A percentile compares a stretch with the other conserved stretches of the same genome.
Conservation (phyloP, 2,329 filamentous ascomycete genomes). For the Cladosporium oxysporum region DNA sequence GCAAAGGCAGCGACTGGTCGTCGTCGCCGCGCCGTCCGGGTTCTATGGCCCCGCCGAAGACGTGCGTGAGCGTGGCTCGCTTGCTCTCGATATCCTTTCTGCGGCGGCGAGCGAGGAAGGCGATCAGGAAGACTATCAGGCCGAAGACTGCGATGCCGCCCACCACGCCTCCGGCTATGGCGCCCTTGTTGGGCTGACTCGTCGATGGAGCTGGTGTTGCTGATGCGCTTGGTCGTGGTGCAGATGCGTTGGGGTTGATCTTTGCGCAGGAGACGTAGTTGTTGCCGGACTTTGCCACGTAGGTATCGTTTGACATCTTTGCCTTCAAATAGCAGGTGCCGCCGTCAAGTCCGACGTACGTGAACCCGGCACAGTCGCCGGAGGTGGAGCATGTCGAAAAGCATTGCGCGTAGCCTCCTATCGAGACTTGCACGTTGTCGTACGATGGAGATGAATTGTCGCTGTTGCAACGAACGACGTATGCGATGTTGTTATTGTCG, state of each 20-base stretch:
- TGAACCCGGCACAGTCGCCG: slow-evolving; percentile 32
- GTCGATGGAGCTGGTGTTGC: background rate
- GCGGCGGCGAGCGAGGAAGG: slow-evolving; percentile 23
- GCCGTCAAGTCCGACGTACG: slow-evolving; percentile 29
- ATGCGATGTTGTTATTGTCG: slow-evolving; percentile 30
- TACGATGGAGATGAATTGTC: slow-evolving; percentile 31
- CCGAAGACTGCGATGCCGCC: slow-evolving; percentile 25
- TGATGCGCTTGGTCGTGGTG: slow-evolving; percentile 4
- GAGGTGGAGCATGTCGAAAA: slow-evolving; percentile 33
- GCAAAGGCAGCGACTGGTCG: slow-evolving; percentile 20
- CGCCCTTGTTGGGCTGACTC: slow-evolving; percentile 19
- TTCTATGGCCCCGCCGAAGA: slow-evolving; percentile 24
- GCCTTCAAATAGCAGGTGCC: slow-evolving; percentile 35
- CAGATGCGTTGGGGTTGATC: slow-evolving; percentile 25
- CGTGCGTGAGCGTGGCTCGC: slow-evolving; percentile 24
- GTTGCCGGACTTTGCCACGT: slow-evolving; percentile 24
- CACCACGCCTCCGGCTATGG: slow-evolving; percentile 28
- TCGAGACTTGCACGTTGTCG: slow-evolving; percentile 26
- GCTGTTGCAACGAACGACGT: slow-evolving; percentile 32
- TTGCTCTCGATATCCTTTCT: slow-evolving; percentile 29
- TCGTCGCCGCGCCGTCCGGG: slow-evolving; percentile 12
- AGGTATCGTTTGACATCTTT: slow-evolving; percentile 24
- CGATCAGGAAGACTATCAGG: slow-evolving; percentile 25
- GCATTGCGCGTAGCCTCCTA: slow-evolving; percentile 34
- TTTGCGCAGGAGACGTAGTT: slow-evolving; percentile 32